These are phyloP conservation scores for Syncephalastrum contaminatum DNA, from an alignment of 371 early-diverging fungal species.

Conservation along the genomic window DNA sequence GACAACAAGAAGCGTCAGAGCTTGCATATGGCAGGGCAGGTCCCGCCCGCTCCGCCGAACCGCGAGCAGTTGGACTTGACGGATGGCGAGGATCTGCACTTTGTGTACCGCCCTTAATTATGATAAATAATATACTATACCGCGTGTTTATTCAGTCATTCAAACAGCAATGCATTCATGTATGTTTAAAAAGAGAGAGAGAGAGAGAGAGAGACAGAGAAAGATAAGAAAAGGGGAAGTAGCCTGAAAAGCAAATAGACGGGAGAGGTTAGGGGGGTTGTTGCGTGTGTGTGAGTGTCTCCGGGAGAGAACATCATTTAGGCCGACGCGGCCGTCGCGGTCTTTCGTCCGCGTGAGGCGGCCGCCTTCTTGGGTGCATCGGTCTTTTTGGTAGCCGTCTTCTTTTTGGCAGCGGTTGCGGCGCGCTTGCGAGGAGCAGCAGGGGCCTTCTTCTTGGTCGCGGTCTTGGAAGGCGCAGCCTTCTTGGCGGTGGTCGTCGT, in stretches of 20 bases:
- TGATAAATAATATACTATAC: no score
- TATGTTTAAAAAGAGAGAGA: conserved; percentile 2
- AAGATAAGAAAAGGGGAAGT: conserved; percentile 3
- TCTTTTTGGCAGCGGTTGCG: conserved; percentile 28
- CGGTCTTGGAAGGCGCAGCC: conserved; percentile 39
- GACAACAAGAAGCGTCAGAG: conserved; percentile 12
- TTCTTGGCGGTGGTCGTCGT: conserved; percentile 45
- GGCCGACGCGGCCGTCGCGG: conserved; percentile 25
- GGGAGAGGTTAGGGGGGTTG: neutral
- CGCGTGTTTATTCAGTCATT: no score
- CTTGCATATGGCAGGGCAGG: conserved; percentile 4
- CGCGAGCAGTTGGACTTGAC: conserved; percentile 28
- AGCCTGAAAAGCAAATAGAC: conserved; percentile 4
- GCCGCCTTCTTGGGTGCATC: conserved; percentile 25
- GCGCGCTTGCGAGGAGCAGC: conserved; percentile 44
- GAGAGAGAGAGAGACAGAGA: conserved; percentile 8
- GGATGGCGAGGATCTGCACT: conserved; percentile 37
- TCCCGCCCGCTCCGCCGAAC: conserved; percentile 6
- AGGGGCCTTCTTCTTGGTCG: conserved; percentile 36
- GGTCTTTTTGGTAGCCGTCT: conserved; percentile 24
- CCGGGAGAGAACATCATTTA: conserved; percentile 3
- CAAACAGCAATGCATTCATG: no score
- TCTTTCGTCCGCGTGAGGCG: conserved; percentile 12
- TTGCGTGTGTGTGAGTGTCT: conserved; percentile 1
- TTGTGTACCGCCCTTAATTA: conserved; percentile 32